Evolutionary conservation across 352 stramenopile species (phyloP), one percentile per base, ranked within the genome.

Genomic region (Labyrinthula sp.): DNA sequence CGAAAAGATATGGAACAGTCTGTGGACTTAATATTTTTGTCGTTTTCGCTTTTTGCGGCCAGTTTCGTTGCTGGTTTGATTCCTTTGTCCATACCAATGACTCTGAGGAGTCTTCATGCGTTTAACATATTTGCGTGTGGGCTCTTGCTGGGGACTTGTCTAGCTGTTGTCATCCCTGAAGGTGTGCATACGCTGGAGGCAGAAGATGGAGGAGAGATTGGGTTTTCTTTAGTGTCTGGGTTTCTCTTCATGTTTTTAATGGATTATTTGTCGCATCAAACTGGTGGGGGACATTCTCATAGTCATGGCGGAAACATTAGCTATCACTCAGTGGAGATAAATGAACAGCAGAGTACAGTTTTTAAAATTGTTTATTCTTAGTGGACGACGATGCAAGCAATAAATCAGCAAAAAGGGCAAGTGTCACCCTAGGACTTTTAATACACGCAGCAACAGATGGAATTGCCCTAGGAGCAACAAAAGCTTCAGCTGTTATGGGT

Each of bases 181-280:
- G 43, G 43, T 15, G 17, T 52, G 3, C 38, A 52, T 7, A 18
- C 8, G 37, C 18, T 52, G n/a, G 30, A 54, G 18, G 23, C 40
- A 8, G 40, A 17, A 1, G 41, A 30, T n/a, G 30, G 14, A 12
- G 40, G 9, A 12, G 2, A 0, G 10, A 33, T 52, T 22, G 43
- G 43, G 5, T 4, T 54, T 1, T 31, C 43, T 3, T 28, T 52
- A 5, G 5, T 52, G 14, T 41, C 43, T 7, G 43, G 43, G 0
- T 52, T 52, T 38, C 14, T 52, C 18, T 28, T 52, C 15, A 52
- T 52, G 43, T 22, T 52, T 14, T 41, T 30, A 3, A 9, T 52
- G 0, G 43, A 52, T 22, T 21, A 52, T 5, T 8, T 54, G 4
- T 17, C n/a, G n/a, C n/a, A n/a, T n/a, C n/a, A n/a, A n/a, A 14